Conservation (phyloP, 1,139 yeast genomes). For the Debaryomycetaceae sp. region DNA sequence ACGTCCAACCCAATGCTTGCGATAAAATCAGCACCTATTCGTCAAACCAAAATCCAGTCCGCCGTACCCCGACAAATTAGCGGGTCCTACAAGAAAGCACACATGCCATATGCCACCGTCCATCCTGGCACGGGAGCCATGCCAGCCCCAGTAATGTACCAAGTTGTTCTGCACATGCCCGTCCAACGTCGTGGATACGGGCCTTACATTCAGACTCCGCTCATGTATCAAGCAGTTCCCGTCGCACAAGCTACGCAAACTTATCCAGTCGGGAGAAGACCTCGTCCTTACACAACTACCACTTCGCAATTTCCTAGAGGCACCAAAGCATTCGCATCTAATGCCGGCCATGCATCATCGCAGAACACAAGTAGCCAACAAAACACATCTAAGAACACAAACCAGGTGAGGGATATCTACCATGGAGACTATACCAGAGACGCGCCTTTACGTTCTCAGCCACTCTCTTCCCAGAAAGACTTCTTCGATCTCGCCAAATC, state of each 20-base stretch:
- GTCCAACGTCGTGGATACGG: background rate
- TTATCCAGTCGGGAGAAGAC: background rate
- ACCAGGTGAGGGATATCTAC: constrained; percentile 44
- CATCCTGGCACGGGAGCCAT: background rate
- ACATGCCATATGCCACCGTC: constrained; percentile 1
- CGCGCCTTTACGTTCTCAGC: constrained; percentile 55
- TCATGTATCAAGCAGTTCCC: background rate
- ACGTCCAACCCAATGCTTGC: constrained; percentile 16
- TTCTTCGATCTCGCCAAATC: constrained; percentile 26
- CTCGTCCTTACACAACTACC: constrained; percentile 7
- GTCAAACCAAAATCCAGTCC: constrained; percentile 6
- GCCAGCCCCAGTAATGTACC: background rate
- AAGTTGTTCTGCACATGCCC: background rate
- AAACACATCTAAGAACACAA: constrained; percentile 2
- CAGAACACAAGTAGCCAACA: background rate
- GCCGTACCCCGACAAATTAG: background rate
- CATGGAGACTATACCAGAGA: constrained; percentile 44
- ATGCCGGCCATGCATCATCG: background rate
- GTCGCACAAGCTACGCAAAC: background rate
- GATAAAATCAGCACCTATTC: constrained; percentile 46
- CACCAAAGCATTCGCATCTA: background rate
- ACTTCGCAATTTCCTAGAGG: constrained; percentile 5
- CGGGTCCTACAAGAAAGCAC: constrained; percentile 1
- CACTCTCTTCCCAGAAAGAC: constrained; percentile 51
- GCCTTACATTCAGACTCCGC: background rate